These are phyloP conservation scores for Annulohypoxylon moriforme DNA, from an alignment of 495 filamentous ascomycete genomes.

Conservation along the genomic window DNA sequence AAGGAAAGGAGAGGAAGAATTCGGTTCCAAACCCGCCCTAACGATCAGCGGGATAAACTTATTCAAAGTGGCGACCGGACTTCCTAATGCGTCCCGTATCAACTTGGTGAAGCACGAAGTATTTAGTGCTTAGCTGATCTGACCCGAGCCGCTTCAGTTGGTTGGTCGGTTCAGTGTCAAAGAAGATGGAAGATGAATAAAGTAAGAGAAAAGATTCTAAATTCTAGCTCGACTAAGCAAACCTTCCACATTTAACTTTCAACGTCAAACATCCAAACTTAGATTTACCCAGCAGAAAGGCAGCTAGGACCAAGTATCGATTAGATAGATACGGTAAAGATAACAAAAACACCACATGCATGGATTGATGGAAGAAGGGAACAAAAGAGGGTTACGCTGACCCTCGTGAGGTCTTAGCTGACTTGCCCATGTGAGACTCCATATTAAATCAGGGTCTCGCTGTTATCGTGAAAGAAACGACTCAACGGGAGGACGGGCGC, in stretches of 20 bases:
- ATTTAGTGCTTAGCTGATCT: not conserved
- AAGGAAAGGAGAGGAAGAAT: not conserved
- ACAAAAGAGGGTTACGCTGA: slow-evolving; percentile 34
- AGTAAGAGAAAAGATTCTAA: slow-evolving; percentile 8
- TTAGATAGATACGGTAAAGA: slow-evolving; percentile 21
- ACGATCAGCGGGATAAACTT: not conserved
- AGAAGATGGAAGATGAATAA: slow-evolving; percentile 14
- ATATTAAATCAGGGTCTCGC: slow-evolving; percentile 33
- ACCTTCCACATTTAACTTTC: slow-evolving; percentile 21
- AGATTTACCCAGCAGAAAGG: slow-evolving; percentile 6
- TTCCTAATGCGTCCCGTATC: slow-evolving; percentile 32
- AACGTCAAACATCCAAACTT: slow-evolving; percentile 9
- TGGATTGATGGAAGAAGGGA: slow-evolving; percentile 5
- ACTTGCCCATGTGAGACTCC: slow-evolving; percentile 46
- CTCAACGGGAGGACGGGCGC: too few relatives aligned
- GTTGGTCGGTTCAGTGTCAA: slow-evolving; percentile 1
- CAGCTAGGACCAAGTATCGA: slow-evolving; percentile 6
- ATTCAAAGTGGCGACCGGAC: slow-evolving; percentile 30
- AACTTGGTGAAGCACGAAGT: slow-evolving; percentile 8
- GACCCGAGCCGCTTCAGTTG: slow-evolving; percentile 12
- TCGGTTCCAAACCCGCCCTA: slow-evolving; percentile 16
- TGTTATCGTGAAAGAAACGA: slow-evolving; percentile 32
- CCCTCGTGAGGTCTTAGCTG: slow-evolving; percentile 43
- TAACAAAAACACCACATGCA: slow-evolving; percentile 26
- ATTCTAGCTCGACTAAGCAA: slow-evolving; percentile 26